phyloP scores from a whole-genome alignment of 345 rosid genomes.

The Abelmoschus esculentus region DNA sequence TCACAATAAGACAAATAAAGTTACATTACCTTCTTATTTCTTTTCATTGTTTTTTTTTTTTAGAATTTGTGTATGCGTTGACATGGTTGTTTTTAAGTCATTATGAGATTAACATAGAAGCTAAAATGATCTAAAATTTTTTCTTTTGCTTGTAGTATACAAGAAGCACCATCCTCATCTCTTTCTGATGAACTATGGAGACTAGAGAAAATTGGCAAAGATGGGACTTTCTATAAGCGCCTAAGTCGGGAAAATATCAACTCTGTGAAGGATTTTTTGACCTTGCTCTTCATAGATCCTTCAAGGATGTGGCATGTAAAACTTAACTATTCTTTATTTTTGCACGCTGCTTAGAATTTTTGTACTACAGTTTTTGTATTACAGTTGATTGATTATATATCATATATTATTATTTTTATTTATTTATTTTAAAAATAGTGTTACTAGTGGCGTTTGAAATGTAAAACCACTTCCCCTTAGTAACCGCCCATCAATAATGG shows the following conservation, averaged over 20 bases:
- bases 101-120: not conserved
- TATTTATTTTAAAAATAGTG: too few relatives aligned
- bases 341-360: too few relatives aligned
- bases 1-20: not conserved
- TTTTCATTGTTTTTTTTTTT: not conserved
- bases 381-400: too few relatives aligned
- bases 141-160: slow-evolving; percentile 62
- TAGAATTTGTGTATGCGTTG: not conserved
- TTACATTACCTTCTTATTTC: not conserved
- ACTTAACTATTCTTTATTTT: slow-evolving; percentile 9
- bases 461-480: too few relatives aligned
- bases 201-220: slow-evolving; percentile 96
- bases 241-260: slow-evolving; percentile 56
- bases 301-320: slow-evolving; percentile 69
- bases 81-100: not conserved
- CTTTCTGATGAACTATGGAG: slow-evolving; percentile 90
- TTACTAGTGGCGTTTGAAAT: too few relatives aligned
- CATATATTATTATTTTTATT: too few relatives aligned
- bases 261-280: slow-evolving; percentile 83
- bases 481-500: too few relatives aligned
- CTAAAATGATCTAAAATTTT: not conserved
- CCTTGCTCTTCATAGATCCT: slow-evolving; percentile 52
- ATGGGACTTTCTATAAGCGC: slow-evolving; percentile 94
- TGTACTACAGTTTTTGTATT: too few relatives aligned
- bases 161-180: too few relatives aligned